phyloP scores from a whole-genome alignment of 495 filamentous ascomycete genomes.

The Penicillium pulvis region DNA sequence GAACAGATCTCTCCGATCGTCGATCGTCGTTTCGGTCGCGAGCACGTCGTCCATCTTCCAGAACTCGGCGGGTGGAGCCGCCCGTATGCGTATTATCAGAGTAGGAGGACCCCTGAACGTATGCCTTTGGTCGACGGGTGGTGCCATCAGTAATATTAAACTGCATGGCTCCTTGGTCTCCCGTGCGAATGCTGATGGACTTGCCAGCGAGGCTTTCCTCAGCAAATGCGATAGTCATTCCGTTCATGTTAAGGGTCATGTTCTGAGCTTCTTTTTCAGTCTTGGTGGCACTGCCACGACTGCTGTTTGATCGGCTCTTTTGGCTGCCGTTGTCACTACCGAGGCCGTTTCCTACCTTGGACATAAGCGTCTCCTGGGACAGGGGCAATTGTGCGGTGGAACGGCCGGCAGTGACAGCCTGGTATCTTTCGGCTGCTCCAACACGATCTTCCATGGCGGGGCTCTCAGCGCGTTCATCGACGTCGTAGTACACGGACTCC shows the following conservation, averaged over 20 bases:
- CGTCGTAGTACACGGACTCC: conserved; percentile 32
- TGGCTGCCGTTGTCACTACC: conserved; percentile 49
- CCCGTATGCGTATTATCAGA: conserved; percentile 41
- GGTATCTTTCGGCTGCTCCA: conserved; percentile 42
- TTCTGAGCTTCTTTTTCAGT: conserved; percentile 36
- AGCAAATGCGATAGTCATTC: conserved; percentile 45
- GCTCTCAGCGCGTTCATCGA: conserved; percentile 19
- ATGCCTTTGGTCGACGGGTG: conserved; percentile 38
- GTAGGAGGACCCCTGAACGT: conserved; percentile 35
- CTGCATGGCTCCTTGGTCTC: conserved; percentile 40
- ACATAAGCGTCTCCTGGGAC: conserved; percentile 38
- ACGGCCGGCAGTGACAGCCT: conserved; percentile 36
- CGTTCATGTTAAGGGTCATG: conserved; percentile 47
- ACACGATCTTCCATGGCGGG: conserved; percentile 29
- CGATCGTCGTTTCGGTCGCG: conserved; percentile 30
- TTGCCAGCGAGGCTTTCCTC: conserved; percentile 42
- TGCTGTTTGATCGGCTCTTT: conserved; percentile 49
- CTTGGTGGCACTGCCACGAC: conserved; percentile 43
- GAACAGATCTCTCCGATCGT: conserved; percentile 41
- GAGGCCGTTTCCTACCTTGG: conserved; percentile 31
- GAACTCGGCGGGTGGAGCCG: conserved; percentile 29
- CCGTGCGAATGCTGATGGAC: conserved; percentile 45
- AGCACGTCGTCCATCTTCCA: conserved; percentile 33
- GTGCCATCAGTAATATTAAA: conserved; percentile 38
- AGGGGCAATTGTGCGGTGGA: conserved; percentile 29